These are phyloP conservation scores for Camellia oleifera DNA, from an alignment of 179 eudicot genomes.

Conservation along the genomic window DNA sequence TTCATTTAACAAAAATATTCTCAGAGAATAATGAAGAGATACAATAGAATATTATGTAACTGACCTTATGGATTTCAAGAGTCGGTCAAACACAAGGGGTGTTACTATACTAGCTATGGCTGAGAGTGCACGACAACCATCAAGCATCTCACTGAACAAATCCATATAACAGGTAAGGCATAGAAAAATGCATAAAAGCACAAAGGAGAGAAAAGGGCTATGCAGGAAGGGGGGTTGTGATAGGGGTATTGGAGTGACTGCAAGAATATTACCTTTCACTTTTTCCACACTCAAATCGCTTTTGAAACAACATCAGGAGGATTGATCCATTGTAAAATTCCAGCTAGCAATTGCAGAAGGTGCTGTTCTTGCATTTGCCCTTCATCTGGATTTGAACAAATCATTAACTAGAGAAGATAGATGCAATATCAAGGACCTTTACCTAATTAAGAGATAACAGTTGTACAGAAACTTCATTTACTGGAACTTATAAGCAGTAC, in stretches of 20 bases:
- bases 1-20: not conserved
- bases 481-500: not conserved
- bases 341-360: slow-evolving; percentile 73
- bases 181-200: slow-evolving; percentile 14
- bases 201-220: not conserved
- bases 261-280: slow-evolving; percentile 75
- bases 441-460: not conserved
- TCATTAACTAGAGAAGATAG: slow-evolving; percentile 6
- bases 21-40: slow-evolving; percentile 5
- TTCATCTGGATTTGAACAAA: slow-evolving; percentile 41
- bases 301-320: slow-evolving; percentile 76
- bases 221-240: not conserved
- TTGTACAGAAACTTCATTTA: not conserved
- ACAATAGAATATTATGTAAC: slow-evolving; percentile 14
- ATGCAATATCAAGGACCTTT: slow-evolving; percentile 4
- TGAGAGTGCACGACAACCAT: slow-evolving; percentile 95
- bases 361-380: slow-evolving; percentile 72
- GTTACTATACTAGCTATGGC: slow-evolving; percentile 77
- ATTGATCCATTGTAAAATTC: slow-evolving; percentile 79
- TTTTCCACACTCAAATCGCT: slow-evolving; percentile 71
- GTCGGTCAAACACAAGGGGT: slow-evolving; percentile 66
- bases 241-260: not conserved
- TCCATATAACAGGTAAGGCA: slow-evolving; percentile 16
- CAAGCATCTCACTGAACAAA: slow-evolving; percentile 88
- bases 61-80: slow-evolving; percentile 78